phyloP scores from a whole-genome alignment of 2,329 filamentous ascomycete genomes.

The Fusarium continuum region DNA sequence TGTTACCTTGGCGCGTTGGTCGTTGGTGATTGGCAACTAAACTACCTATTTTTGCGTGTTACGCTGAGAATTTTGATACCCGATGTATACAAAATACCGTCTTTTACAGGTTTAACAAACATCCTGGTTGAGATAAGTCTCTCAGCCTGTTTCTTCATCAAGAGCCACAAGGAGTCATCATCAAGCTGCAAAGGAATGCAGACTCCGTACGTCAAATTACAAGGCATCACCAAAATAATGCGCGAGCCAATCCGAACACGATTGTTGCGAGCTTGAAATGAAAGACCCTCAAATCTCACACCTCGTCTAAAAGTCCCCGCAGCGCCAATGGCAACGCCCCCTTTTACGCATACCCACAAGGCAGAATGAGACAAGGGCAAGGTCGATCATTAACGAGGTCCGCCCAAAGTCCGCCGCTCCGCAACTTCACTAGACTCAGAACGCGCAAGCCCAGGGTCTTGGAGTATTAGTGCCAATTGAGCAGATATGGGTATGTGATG shows the following conservation, averaged over 20 bases:
- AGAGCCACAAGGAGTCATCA: neutral
- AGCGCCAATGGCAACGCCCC: neutral
- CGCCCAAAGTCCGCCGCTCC: conserved; percentile 31
- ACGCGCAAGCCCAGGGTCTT: neutral
- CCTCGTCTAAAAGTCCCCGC: conserved; percentile 5
- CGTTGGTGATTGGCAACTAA: neutral
- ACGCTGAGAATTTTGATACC: neutral
- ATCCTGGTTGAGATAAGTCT: neutral
- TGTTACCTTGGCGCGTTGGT: neutral
- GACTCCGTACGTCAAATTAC: conserved; percentile 13
- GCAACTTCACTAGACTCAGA: neutral
- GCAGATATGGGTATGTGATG: too few species aligned
- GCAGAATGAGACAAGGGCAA: neutral
- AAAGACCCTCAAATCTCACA: conserved; percentile 28
- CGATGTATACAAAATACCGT: neutral
- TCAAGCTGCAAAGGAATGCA: neutral
- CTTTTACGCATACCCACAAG: conserved; percentile 1
- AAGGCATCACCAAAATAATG: conserved; percentile 1
- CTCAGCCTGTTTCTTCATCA: neutral
- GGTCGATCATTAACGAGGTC: conserved; percentile 11
- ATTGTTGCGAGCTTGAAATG: conserved; percentile 15
- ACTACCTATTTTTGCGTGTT: conserved; percentile 7
- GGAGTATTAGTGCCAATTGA: neutral
- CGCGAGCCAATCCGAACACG: conserved; percentile 25
- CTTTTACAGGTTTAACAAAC: neutral